These are phyloP conservation scores for Ambispora gerdemannii DNA, from an alignment of 192 early-diverging fungal species.

Conservation along the genomic window DNA sequence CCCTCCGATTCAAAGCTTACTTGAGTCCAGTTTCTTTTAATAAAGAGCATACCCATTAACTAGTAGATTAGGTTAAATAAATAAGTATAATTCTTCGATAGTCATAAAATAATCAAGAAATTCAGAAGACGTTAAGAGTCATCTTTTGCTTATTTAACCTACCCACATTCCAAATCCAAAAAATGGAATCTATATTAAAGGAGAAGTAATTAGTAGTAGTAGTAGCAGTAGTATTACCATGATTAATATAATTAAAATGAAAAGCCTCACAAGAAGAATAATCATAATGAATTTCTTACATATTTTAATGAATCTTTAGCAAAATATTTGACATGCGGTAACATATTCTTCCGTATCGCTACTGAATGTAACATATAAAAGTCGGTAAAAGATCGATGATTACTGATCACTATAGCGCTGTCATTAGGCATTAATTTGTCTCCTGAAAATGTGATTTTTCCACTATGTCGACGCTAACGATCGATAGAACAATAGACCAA, in stretches of 20 bases:
- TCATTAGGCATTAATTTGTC: slow-evolving; percentile 47
- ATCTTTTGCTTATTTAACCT: too few relatives aligned
- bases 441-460: slow-evolving; percentile 56
- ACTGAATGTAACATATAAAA: slow-evolving; percentile 57
- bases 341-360: slow-evolving; percentile 49
- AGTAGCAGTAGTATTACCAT: too few relatives aligned
- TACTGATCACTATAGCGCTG: slow-evolving; percentile 53
- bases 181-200: slow-evolving; percentile 47
- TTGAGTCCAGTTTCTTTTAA: slow-evolving; percentile 52
- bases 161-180: slow-evolving; percentile 64
- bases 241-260: too few relatives aligned
- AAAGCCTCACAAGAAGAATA: too few relatives aligned
- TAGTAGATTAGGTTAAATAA: slow-evolving; percentile 16
- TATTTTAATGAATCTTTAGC: slow-evolving; percentile 61
- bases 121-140: not conserved
- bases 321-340: slow-evolving; percentile 58
- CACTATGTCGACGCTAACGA: slow-evolving; percentile 34
- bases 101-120: not conserved
- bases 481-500: slow-evolving; percentile 18
- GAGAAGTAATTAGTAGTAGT: too few relatives aligned
- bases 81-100: not conserved
- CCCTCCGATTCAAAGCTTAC: too few relatives aligned
- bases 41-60: slow-evolving; percentile 57
- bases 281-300: too few relatives aligned
- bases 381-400: slow-evolving; percentile 55